A percentile compares a stretch with the other conserved stretches of the same genome.
phyloP scores from a whole-genome alignment of 805 yeast genomes.

The Candida yuanshanica region DNA sequence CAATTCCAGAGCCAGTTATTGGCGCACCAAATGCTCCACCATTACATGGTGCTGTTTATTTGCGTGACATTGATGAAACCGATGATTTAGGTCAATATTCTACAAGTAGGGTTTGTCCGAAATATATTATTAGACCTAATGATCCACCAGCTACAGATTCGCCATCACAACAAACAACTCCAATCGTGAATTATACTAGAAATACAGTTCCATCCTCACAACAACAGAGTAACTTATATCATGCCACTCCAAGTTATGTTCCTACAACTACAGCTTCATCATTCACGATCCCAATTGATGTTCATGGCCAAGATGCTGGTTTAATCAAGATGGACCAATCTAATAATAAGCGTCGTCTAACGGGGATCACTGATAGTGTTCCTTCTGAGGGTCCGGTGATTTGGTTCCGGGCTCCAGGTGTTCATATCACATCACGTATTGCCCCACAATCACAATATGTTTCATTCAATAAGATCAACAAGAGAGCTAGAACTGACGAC shows the following conservation, averaged over 20 bases:
- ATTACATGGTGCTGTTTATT: conserved; percentile 84
- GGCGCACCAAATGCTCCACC: conserved; percentile 91
- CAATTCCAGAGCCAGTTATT: conserved; percentile 75
- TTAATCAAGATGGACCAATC: conserved; percentile 27
- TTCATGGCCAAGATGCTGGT: conserved; percentile 16
- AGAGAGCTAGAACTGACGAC: conserved; percentile 17
- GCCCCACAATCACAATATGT: conserved; percentile 12
- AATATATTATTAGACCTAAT: conserved; percentile 38
- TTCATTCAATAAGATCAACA: conserved; percentile 16
- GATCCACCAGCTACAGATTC: conserved; percentile 28
- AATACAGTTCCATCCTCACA: conserved; percentile 8
- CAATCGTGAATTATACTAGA: conserved; percentile 19
- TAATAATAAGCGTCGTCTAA: conserved; percentile 26
- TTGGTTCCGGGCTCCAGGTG: conserved; percentile 70
- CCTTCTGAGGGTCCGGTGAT: conserved; percentile 36
- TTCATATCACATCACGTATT: conserved; percentile 37
- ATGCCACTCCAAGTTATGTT: conserved; percentile 22
- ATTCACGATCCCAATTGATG: conserved; percentile 27
- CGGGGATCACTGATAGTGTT: conserved; percentile 14
- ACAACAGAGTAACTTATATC: conserved; percentile 15
- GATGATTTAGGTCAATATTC: conserved; percentile 81
- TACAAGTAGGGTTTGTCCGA: conserved; percentile 40
- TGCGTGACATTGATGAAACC: conserved; percentile 64
- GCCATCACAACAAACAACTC: conserved; percentile 12
- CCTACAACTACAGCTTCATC: conserved; percentile 25